phyloP scores from a whole-genome alignment of 2,329 filamentous ascomycete genomes.

The Elsinoe arachidis region DNA sequence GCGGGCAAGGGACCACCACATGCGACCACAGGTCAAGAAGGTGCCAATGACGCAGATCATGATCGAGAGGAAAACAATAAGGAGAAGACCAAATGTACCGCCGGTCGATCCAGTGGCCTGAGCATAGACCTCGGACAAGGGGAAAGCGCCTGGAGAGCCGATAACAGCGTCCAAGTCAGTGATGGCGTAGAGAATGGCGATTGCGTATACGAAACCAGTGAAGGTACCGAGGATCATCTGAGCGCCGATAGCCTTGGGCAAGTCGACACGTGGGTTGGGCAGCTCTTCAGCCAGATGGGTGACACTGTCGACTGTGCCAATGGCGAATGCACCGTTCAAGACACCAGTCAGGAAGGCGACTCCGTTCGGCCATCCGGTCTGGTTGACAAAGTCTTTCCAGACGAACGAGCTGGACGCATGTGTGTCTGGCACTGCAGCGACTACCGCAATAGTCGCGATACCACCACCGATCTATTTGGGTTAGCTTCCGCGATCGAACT shows the following conservation, averaged over 20 bases:
- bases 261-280: conserved; percentile 31
- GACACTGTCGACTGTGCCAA: conserved; percentile 30
- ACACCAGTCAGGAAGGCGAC: conserved; percentile 31
- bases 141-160: conserved; percentile 34
- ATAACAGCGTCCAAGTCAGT: conserved; percentile 35
- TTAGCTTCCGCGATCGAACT: not conserved
- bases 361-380: conserved; percentile 41
- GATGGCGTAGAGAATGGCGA: conserved; percentile 45
- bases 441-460: conserved; percentile 29
- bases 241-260: conserved; percentile 42
- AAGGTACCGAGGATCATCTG: conserved; percentile 42
- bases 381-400: conserved; percentile 45
- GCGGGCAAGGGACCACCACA: conserved; percentile 48
- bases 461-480: conserved; percentile 24
- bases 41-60: conserved; percentile 44
- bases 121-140: conserved; percentile 39
- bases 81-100: conserved; percentile 49
- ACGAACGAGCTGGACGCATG: conserved; percentile 47
- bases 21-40: conserved; percentile 39
- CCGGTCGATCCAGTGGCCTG: conserved; percentile 42
- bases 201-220: conserved; percentile 40
- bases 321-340: conserved; percentile 31
- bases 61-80: conserved; percentile 47
- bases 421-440: conserved; percentile 44
- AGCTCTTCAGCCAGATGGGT: conserved; percentile 32